Conservation (phyloP, 1,284 basidiomycete species). For the Heterobasidion parviporum region DNA sequence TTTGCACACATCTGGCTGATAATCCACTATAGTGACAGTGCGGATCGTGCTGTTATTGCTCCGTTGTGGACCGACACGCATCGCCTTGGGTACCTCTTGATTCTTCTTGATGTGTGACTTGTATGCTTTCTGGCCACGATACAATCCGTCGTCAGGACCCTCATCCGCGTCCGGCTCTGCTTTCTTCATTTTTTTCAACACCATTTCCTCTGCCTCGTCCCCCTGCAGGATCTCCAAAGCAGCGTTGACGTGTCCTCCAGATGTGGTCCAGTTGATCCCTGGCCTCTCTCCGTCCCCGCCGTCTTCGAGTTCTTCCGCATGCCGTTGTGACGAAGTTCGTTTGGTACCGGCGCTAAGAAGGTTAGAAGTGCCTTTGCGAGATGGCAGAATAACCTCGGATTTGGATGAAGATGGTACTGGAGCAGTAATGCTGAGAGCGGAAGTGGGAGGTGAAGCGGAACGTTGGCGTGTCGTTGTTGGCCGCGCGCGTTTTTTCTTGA, state of each 20-base stretch:
- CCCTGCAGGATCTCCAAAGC: conserved; percentile 70
- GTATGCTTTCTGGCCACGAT: conserved; percentile 82
- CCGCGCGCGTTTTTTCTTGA: conserved; percentile 80
- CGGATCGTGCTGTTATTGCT: conserved; percentile 78
- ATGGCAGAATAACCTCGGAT: conserved; percentile 69
- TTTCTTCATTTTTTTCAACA: conserved; percentile 50
- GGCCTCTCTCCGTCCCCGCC: conserved; percentile 53
- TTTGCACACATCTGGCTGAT: conserved; percentile 99
- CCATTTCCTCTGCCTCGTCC: conserved; percentile 70
- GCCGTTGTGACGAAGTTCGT: conserved; percentile 56
- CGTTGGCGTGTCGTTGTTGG: conserved; percentile 69
- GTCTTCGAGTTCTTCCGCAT: conserved; percentile 26
- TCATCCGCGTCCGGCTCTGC: conserved; percentile 49
- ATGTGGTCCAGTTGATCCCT: conserved; percentile 72
- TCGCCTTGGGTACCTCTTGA: conserved; percentile 78
- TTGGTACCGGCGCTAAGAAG: conserved; percentile 83
- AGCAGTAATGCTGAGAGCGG: conserved; percentile 21
- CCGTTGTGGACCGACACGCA: conserved; percentile 83
- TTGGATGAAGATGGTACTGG: conserved; percentile 35
- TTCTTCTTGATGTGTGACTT: conserved; percentile 76
- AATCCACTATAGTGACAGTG: conserved; percentile 93
- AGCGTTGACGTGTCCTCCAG: conserved; percentile 59
- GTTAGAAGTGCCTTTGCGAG: conserved; percentile 56
- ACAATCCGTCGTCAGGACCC: conserved; percentile 78
- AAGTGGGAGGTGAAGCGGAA: conserved; percentile 44